phyloP scores from a whole-genome alignment of 371 early-diverging fungal genomes.

The Rhizomucor miehei region DNA sequence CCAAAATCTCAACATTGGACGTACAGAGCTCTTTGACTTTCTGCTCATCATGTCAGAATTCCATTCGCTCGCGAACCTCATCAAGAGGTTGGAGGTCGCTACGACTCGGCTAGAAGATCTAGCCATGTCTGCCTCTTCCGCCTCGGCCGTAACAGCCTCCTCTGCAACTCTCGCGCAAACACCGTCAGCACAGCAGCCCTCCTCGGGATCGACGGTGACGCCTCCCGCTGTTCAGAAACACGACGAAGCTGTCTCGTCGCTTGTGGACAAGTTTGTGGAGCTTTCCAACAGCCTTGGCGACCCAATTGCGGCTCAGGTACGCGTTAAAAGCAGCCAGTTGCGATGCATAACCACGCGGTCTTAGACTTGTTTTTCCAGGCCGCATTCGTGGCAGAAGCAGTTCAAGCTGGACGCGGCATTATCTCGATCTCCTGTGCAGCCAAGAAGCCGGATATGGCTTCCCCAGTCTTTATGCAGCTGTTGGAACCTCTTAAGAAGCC shows the following conservation, averaged over 20 bases:
- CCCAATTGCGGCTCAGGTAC: constrained; percentile 74
- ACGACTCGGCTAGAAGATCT: constrained; percentile 82
- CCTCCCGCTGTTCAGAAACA: constrained; percentile 62
- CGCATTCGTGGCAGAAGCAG: constrained; percentile 48
- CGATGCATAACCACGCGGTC: neutral
- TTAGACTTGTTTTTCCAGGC: constrained; percentile 16
- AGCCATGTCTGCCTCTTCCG: constrained; percentile 58
- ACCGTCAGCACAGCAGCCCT: constrained; percentile 29
- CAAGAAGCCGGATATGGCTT: constrained; percentile 74
- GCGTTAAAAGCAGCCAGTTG: neutral
- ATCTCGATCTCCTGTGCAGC: constrained; percentile 68
- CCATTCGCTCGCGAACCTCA: constrained; percentile 64
- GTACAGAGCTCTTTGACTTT: no score
- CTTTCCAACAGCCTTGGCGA: constrained; percentile 66
- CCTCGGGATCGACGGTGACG: constrained; percentile 20
- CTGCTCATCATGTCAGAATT: constrained; percentile 23
- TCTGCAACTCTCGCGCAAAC: constrained; percentile 18
- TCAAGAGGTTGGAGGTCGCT: constrained; percentile 84
- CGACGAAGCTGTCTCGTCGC: constrained; percentile 62
- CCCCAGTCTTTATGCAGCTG: constrained; percentile 54
- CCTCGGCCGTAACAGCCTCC: constrained; percentile 47
- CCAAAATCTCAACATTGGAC: no score
- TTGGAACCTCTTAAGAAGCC: constrained; percentile 73
- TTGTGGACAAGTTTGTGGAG: constrained; percentile 52
- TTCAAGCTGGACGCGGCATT: constrained; percentile 72